Evolutionary conservation across 352 stramenopile species (phyloP), one percentile per base, ranked within the genome.

Genomic region (Phytopythium aichiense): DNA sequence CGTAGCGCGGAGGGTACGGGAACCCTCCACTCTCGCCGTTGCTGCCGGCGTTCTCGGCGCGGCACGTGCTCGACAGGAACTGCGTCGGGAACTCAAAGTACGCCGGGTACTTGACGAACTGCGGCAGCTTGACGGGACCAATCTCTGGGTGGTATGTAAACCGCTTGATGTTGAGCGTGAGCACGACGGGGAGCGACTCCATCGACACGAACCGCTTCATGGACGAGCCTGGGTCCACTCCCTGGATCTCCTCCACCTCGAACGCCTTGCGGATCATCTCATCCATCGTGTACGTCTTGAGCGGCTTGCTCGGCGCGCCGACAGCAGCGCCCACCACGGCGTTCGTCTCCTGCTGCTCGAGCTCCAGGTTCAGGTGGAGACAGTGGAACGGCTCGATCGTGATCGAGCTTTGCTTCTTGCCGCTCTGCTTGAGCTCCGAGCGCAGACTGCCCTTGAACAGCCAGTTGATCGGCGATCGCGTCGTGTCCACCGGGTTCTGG

Each of bases 371-470:
- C 62, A 94, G 63, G 48, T 94, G 84, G 38, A 94, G 69, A 60
- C 84, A 94, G 61, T 94, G 84, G 57, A 94, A 94, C n/a, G 86
- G 82, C 61, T 94, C 86, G 35, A 94, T 88, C 16, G 84, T 94
- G 52, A 91, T 91, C 16, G 83, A 91, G 57, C 79, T 90, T 48
- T 91, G 78, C 45, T 83, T 84, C 64, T 84, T 87, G 13, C 84
- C 84, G 9, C 56, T 76, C 33, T 91, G 82, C 62, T 88, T 89
- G 53, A 92, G 64, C 51, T 94, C 86, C 0, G 83, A 91, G 46
- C 86, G 86, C 22, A 94, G 71, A 5, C 80, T 75, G 51, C 86
- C 86, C 60, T 93, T 94, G 48, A 94, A 94, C 33, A 94, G 66
- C 79, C 85, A 92, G 61, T 91, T 94, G 64, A 94, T 89, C 7